phyloP scores from a whole-genome alignment of 2,329 filamentous ascomycete species.

The Rutstroemia sp. region DNA sequence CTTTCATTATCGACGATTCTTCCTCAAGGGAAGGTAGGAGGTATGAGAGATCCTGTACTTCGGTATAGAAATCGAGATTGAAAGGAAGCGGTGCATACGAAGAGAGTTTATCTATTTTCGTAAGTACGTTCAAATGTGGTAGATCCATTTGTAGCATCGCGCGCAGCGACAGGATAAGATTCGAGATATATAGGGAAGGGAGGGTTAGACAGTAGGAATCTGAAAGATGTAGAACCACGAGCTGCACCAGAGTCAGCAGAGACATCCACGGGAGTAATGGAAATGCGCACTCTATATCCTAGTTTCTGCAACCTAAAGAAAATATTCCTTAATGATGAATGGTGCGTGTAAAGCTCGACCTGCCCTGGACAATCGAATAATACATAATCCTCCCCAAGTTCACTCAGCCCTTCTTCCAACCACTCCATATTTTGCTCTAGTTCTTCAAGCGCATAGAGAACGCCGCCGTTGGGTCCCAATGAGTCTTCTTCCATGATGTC shows the following conservation, averaged over 20 bases:
- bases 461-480: constrained; percentile 84
- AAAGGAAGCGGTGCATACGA: constrained; percentile 84
- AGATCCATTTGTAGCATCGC: constrained; percentile 99
- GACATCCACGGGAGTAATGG: neutral
- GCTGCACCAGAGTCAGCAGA: constrained; percentile 43
- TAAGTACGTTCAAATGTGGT: constrained; percentile 90
- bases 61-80: constrained; percentile 95
- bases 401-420: constrained; percentile 73
- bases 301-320: constrained; percentile 86
- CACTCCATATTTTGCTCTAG: constrained; percentile 91
- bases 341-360: constrained; percentile 94
- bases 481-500: constrained; percentile 91
- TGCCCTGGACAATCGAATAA: constrained; percentile 96
- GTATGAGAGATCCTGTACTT: constrained; percentile 87
- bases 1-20: constrained; percentile 64
- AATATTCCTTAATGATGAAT: constrained; percentile 84
- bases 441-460: constrained; percentile 91
- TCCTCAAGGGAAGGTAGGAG: constrained; percentile 72
- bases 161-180: constrained; percentile 83
- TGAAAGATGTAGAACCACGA: constrained; percentile 87
- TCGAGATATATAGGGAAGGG: constrained; percentile 91
- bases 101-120: constrained; percentile 91
- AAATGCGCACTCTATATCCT: constrained; percentile 71
- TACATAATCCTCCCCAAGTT: constrained; percentile 82
- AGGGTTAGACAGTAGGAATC: constrained; percentile 91